phyloP scores from a whole-genome alignment of 129 eudicot species.

The sunflower (Helianthus annuus) region DNA sequence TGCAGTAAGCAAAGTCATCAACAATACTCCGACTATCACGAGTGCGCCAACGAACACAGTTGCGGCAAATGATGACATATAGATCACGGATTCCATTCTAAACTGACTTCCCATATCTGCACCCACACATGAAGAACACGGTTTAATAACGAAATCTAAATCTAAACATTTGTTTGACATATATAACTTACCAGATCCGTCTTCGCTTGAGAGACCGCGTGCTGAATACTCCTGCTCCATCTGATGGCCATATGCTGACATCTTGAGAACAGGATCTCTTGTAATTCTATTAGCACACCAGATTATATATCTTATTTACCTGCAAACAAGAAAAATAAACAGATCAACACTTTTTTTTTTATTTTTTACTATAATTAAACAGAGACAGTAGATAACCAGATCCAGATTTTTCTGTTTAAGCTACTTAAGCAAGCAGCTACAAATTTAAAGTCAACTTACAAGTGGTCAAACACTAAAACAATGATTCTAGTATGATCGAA shows the following conservation, averaged over 20 bases:
- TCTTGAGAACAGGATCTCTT: slow-evolving; percentile 19
- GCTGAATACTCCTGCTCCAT: slow-evolving; percentile 54
- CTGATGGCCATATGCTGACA: slow-evolving; percentile 62
- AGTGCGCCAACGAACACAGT: slow-evolving; percentile 55
- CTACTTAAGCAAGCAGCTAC: slow-evolving; percentile 1
- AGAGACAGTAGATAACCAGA: slow-evolving; percentile 24
- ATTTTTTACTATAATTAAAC: not conserved
- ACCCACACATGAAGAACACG: slow-evolving; percentile 18
- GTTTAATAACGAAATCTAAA: slow-evolving; percentile 15
- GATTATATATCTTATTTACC: not conserved
- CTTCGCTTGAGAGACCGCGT: slow-evolving; percentile 42
- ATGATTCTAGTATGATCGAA: not conserved
- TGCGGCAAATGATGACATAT: slow-evolving; percentile 72
- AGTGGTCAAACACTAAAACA: not conserved
- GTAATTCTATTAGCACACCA: slow-evolving; percentile 3
- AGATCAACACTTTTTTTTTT: not conserved
- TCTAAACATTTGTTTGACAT: not conserved
- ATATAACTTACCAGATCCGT: slow-evolving; percentile 6
- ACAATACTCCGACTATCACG: slow-evolving; percentile 49
- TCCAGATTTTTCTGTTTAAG: slow-evolving; percentile 16
- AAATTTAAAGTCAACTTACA: slow-evolving; percentile 17
- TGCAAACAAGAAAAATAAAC: not conserved
- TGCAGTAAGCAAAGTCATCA: slow-evolving; percentile 50
- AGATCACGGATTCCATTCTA: slow-evolving; percentile 51
- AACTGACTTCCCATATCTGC: slow-evolving; percentile 58